Percentiles rank a stretch among this genome's conserved stretches.
These are phyloP conservation scores for Mariannaea sp. DNA, from an alignment of 2,329 filamentous ascomycete species.

Conservation along the genomic window DNA sequence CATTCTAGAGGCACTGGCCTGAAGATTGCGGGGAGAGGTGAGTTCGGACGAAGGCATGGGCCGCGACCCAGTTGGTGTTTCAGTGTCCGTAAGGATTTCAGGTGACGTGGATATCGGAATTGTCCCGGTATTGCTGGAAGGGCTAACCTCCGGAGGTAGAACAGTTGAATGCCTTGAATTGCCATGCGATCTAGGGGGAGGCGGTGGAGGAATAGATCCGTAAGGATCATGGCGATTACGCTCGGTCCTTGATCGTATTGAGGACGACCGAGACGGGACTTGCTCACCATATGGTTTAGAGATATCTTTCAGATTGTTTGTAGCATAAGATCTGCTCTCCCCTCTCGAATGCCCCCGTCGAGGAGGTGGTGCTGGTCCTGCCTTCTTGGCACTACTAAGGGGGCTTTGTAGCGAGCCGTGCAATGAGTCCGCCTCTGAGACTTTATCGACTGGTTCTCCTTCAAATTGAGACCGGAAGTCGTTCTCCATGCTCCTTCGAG, in stretches of 20 bases:
- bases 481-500: slow-evolving; percentile 54
- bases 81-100: slow-evolving; percentile 27
- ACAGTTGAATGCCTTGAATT: slow-evolving; percentile 40
- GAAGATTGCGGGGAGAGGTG: slow-evolving; percentile 19
- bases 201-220: slow-evolving; percentile 60
- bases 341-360: slow-evolving; percentile 52
- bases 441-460: slow-evolving; percentile 57
- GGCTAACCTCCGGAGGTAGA: slow-evolving; percentile 24
- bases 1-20: slow-evolving; percentile 25
- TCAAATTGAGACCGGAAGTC: slow-evolving; percentile 58
- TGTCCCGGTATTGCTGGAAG: slow-evolving; percentile 44
- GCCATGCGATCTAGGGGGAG: slow-evolving; percentile 56
- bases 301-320: slow-evolving; percentile 24
- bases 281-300: slow-evolving; percentile 42
- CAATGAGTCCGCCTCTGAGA: slow-evolving; percentile 49
- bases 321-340: slow-evolving; percentile 47
- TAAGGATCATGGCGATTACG: slow-evolving; percentile 49
- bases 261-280: slow-evolving; percentile 54
- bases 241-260: slow-evolving; percentile 52
- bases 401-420: slow-evolving; percentile 41
- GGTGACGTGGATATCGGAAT: slow-evolving; percentile 28
- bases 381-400: slow-evolving; percentile 46
- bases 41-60: slow-evolving; percentile 20
- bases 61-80: slow-evolving; percentile 17
- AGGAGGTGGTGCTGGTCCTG: slow-evolving; percentile 57